phyloP scores from a whole-genome alignment of 805 yeast genomes.

The Candida hispaniensis region DNA sequence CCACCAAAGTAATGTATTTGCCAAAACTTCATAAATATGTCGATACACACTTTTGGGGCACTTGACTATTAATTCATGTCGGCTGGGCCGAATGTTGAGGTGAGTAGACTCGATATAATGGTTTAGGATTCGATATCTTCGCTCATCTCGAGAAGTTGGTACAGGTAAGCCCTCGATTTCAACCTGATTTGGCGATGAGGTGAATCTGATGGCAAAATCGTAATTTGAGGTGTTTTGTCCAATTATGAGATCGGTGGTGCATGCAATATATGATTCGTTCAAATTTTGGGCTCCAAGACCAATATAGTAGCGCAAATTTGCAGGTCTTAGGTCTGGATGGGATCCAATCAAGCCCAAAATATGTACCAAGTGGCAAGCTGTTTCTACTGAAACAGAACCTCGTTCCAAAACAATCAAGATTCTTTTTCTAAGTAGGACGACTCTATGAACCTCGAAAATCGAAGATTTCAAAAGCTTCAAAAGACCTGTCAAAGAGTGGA shows the following conservation, averaged over 20 bases:
- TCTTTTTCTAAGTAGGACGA: conserved; percentile 5
- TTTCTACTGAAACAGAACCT: conserved; percentile 3
- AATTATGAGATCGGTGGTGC: conserved; percentile 10
- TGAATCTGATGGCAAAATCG: conserved; percentile 4
- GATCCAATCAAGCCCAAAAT: conserved; percentile 11
- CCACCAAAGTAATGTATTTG: conserved; percentile 12
- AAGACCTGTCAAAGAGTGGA: conserved; percentile 4
- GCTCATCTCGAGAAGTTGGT: conserved; percentile 3
- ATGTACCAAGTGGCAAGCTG: conserved; percentile 5
- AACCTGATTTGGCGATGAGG: conserved; percentile 3
- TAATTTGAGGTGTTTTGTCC: conserved; percentile 1
- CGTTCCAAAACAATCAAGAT: conserved; percentile 8
- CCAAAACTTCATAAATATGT: conserved; percentile 12
- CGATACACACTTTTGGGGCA: conserved; percentile 6
- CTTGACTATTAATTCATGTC: no score
- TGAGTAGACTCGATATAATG: conserved; percentile 13
- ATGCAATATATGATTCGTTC: conserved; percentile 9
- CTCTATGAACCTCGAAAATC: conserved; percentile 10
- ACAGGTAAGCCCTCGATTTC: conserved; percentile 1
- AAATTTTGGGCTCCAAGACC: conserved; percentile 5
- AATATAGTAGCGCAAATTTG: conserved; percentile 3
- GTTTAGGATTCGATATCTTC: conserved; percentile 10
- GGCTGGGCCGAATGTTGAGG: no score
- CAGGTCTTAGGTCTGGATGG: conserved; percentile 1
- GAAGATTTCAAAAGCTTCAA: conserved; percentile 1